These are phyloP conservation scores for cucumber (Cucumis sativus) DNA, from an alignment of 306 rosid species.

Conservation along the genomic window Cucumber_9930_V3 NC_026660.2:579501-580000, in stretches of 20 bases:
- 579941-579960: not conserved
- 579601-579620: not conserved
- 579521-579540: not conserved
- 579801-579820: not conserved
- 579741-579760: not conserved
- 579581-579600: not conserved
- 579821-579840: not conserved
- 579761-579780: not conserved
- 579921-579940: not conserved
- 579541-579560: not conserved
- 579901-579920: not conserved
- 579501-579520: not conserved
- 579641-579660: not conserved
- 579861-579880: not conserved
- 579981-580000: not conserved
- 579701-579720: not conserved
- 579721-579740: not conserved
- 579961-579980: not conserved
- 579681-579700: not conserved
- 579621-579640: not conserved
- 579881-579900: not conserved
- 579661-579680: not conserved
- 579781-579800: not conserved
- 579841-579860: not conserved
- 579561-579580: not conserved